phyloP scores from a whole-genome alignment of 495 filamentous ascomycete genomes.

The Podospora sp. region DNA sequence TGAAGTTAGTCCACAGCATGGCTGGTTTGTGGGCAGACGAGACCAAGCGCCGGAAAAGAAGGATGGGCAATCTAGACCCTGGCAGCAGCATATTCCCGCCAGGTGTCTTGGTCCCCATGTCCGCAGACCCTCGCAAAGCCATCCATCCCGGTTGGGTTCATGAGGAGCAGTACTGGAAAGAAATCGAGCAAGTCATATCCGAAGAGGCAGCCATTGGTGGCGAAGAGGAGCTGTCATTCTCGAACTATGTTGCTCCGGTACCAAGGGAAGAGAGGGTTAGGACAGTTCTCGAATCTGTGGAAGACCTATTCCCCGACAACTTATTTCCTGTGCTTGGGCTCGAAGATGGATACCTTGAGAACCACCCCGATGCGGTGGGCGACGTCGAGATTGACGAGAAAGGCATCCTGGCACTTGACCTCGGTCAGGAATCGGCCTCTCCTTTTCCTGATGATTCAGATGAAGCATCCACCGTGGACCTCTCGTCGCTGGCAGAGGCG shows the following conservation, averaged over 20 bases:
- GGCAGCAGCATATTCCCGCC: conserved; percentile 73
- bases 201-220: conserved; percentile 60
- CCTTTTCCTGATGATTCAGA: conserved; percentile 56
- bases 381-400: conserved; percentile 52
- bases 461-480: conserved; percentile 46
- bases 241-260: conserved; percentile 59
- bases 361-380: conserved; percentile 30
- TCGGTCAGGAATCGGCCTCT: conserved; percentile 45
- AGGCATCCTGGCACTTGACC: conserved; percentile 41
- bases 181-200: conserved; percentile 59
- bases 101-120: conserved; percentile 83
- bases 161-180: conserved; percentile 76
- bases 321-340: conserved; percentile 54
- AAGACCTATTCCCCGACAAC: conserved; percentile 79
- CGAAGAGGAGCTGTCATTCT: conserved; percentile 55
- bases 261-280: conserved; percentile 62
- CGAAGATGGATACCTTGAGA: conserved; percentile 28
- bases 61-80: conserved; percentile 62
- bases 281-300: conserved; percentile 78
- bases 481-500: neutral
- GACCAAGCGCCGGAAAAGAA: conserved; percentile 71
- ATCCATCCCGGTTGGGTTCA: conserved; percentile 81
- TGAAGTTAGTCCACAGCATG: conserved; percentile 89
- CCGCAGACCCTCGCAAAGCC: conserved; percentile 72
- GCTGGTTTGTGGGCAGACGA: conserved; percentile 93